Evolutionary conservation across 2,329 filamentous ascomycete species (phyloP), one percentile per base, ranked within the genome.

Genomic region (Teratosphaeria gauchensis): DNA sequence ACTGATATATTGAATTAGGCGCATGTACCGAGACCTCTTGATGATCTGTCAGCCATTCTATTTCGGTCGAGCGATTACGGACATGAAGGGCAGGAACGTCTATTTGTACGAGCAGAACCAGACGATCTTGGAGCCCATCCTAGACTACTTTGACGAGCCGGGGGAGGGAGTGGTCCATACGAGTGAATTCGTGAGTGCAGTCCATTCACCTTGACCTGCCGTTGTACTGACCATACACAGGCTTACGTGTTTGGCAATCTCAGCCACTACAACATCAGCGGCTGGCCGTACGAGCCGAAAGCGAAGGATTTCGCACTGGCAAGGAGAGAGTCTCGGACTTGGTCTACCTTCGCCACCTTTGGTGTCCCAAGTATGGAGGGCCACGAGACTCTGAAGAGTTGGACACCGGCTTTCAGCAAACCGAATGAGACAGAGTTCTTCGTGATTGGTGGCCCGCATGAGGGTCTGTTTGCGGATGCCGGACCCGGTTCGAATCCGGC

Each of bases 61-160:
- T 55, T 75, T 76, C 56, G 78, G 72, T 1, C 62, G 71, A 32
- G 70, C 74, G 1, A 68, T 81, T 28, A 70, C 74, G 1, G 60
- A 67, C 14, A 48, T 9, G 16, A 70, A 68, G 30, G 73, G 69
- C 3, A 74, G 73, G 59, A 64, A 67, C 4, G 76, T 80, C 4
- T 83, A 77, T 64, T 68, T 81, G 1, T 82, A 78, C 66, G 69
- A 77, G 60, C 79, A 77, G 70, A 83, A 83, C 66, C 79, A 82
- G 63, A 83, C 80, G 0, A 73, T 83, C n/a, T 68, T 81, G 1
- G 76, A 74, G 2, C 67, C 57, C 2, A 56, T 69, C 2, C 63
- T 63, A 24, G 42, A 19, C 5, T 48, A 48, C n/a, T 48, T 48
- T 48, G n/a, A 21, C 19, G 72, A 72, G 2, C 68, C 72, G 1